Percentiles rank a stretch among this genome's conserved stretches.
phyloP scores from a whole-genome alignment of 768 basidiomycete species.

The Tylopilus subfusipes region DNA sequence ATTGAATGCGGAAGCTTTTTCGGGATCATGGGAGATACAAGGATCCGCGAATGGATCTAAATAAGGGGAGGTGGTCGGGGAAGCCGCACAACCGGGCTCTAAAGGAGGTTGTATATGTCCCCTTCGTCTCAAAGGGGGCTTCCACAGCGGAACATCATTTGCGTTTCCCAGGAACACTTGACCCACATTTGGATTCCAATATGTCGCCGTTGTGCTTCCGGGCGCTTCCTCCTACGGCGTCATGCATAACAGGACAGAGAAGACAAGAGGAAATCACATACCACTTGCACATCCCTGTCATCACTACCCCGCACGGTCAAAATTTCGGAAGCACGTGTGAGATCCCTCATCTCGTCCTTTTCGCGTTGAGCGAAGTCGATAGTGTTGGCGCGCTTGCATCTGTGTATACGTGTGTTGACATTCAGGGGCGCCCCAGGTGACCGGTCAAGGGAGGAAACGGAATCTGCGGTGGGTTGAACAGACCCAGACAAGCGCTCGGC shows the following conservation, averaged over 20 bases:
- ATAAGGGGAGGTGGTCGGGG: conserved; percentile 5
- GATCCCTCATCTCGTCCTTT: conserved; percentile 84
- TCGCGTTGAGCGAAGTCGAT: conserved; percentile 82
- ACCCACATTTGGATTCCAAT: conserved; percentile 56
- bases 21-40: conserved; percentile 8
- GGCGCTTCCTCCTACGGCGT: conserved; percentile 18
- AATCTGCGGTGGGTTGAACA: not conserved
- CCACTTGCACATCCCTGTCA: conserved; percentile 9
- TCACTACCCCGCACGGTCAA: conserved; percentile 40
- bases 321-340: conserved; percentile 82
- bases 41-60: conserved; percentile 18
- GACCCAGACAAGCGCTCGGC: not conserved
- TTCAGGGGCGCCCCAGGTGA: not conserved
- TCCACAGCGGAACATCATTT: conserved; percentile 65
- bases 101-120: not conserved
- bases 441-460: not conserved
- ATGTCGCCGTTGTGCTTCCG: conserved; percentile 37
- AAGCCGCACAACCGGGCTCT: not conserved
- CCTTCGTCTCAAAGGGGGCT: conserved; percentile 20
- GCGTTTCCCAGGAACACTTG: conserved; percentile 82
- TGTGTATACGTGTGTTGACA: conserved; percentile 19
- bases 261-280: not conserved
- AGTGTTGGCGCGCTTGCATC: conserved; percentile 47
- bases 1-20: conserved; percentile 34
- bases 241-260: conserved; percentile 1